Percentiles rank a stretch among this genome's conserved stretches.
These are phyloP conservation scores for Penicillium riverlandense DNA, from an alignment of 495 filamentous ascomycete species.

Conservation along the genomic window DNA sequence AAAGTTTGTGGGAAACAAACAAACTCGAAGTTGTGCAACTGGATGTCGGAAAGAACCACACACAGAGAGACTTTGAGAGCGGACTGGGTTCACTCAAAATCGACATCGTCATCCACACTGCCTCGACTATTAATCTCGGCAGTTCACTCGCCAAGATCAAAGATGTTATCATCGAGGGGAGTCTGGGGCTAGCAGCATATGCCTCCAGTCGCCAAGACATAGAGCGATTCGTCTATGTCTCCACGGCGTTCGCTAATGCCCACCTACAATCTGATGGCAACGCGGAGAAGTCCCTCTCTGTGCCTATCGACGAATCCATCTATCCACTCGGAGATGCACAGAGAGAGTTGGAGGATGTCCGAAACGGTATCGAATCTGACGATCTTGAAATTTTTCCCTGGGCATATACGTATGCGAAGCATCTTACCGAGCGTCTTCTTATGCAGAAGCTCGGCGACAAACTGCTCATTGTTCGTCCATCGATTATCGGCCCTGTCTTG, in stretches of 20 bases:
- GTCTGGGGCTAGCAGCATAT: background rate
- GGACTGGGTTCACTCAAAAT: background rate
- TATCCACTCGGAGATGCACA: slow-evolving; percentile 1
- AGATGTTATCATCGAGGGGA: background rate
- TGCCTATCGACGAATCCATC: slow-evolving; percentile 1
- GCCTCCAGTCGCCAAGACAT: background rate
- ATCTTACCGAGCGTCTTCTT: slow-evolving; percentile 10
- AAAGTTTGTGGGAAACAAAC: background rate
- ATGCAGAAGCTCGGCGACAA: background rate
- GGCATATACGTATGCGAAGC: slow-evolving; percentile 12
- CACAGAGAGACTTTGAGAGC: background rate
- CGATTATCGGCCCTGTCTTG: slow-evolving; percentile 7
- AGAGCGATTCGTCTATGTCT: slow-evolving; percentile 8
- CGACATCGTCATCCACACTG: slow-evolving; percentile 5
- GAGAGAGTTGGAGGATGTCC: background rate
- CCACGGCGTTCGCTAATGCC: slow-evolving; percentile 5
- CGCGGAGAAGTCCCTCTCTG: background rate
- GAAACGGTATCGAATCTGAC: background rate
- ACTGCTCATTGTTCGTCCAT: slow-evolving; percentile 9
- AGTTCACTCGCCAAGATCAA: background rate
- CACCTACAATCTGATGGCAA: background rate
- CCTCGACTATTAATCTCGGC: slow-evolving; percentile 5
- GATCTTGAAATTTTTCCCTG: slow-evolving; percentile 4
- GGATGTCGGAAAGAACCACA: background rate
- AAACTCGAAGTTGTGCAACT: background rate